Evolutionary conservation across 2,329 filamentous ascomycete genomes (phyloP).

Genomic region (Arthroderma uncinatum): DNA sequence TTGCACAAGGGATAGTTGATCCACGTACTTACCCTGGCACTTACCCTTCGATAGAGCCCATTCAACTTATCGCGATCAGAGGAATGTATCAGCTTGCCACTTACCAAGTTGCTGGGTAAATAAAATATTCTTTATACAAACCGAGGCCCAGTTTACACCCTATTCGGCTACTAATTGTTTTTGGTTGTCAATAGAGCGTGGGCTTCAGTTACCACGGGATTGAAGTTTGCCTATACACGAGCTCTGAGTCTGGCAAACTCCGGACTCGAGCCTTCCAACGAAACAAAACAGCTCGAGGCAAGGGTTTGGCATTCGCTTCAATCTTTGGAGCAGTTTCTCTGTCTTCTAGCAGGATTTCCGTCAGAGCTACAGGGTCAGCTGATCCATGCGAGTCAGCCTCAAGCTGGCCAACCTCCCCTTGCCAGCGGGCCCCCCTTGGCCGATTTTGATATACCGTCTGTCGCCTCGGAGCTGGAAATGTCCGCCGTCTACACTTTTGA

Average conservation of each 20-base stretch:
- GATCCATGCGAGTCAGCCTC: constrained; percentile 25
- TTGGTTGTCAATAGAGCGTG: constrained; percentile 23
- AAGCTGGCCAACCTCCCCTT: constrained; percentile 19
- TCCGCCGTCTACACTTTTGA: not conserved
- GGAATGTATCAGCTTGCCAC: constrained; percentile 31
- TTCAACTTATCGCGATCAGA: constrained; percentile 29
- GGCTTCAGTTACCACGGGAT: constrained; percentile 25
- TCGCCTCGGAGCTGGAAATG: not conserved
- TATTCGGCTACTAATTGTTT: not conserved
- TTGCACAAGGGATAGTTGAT: constrained; percentile 19
- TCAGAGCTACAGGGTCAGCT: constrained; percentile 21
- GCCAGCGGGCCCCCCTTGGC: not conserved
- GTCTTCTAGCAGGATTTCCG: constrained; percentile 29
- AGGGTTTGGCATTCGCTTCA: constrained; percentile 34
- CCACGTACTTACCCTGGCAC: not conserved
- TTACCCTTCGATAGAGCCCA: constrained; percentile 25
- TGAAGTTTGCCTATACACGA: constrained; percentile 27
- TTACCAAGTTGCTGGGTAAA: constrained; percentile 32
- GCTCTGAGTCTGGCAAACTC: constrained; percentile 30
- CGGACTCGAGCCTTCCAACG: constrained; percentile 17
- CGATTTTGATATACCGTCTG: not conserved
- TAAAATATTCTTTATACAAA: not conserved
- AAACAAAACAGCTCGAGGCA: constrained; percentile 25
- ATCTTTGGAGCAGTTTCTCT: constrained; percentile 26
- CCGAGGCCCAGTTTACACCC: not conserved